phyloP scores from a whole-genome alignment of 192 early-diverging fungal genomes.

The Piromyces sp. region DNA sequence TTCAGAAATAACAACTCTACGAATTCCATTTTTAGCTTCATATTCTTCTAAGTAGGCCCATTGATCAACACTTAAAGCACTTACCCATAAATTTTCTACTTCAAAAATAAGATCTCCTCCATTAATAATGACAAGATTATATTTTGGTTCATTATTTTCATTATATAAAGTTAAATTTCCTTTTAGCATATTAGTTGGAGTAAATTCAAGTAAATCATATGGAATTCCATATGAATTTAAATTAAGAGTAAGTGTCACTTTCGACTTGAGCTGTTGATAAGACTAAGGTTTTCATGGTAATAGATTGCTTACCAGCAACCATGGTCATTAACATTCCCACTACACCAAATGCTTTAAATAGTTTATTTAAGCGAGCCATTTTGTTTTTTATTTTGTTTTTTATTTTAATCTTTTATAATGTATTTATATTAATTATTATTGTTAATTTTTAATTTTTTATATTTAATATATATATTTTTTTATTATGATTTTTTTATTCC shows the following conservation, averaged over 20 bases:
- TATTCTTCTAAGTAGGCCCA: not conserved
- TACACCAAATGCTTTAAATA: too few species aligned
- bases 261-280: not conserved
- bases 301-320: not conserved
- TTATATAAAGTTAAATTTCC: not conserved
- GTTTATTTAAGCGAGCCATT: too few species aligned
- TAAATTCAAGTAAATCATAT: not conserved
- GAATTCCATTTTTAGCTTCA: not conserved
- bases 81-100: not conserved
- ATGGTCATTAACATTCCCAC: not conserved
- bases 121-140: not conserved
- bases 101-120: not conserved
- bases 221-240: not conserved
- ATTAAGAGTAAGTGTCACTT: not conserved
- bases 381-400: too few species aligned
- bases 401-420: too few species aligned
- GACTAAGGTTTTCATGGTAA: not conserved
- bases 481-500: too few species aligned
- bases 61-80: not conserved
- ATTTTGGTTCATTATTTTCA: not conserved
- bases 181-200: not conserved
- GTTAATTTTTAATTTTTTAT: too few species aligned
- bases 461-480: too few species aligned
- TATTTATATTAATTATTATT: too few species aligned
- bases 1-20: not conserved